Percentiles rank a stretch among this genome's conserved stretches.
Evolutionary conservation across 139 green algal genomes (phyloP).

Genomic region (Pleodorina starrii): DNA sequence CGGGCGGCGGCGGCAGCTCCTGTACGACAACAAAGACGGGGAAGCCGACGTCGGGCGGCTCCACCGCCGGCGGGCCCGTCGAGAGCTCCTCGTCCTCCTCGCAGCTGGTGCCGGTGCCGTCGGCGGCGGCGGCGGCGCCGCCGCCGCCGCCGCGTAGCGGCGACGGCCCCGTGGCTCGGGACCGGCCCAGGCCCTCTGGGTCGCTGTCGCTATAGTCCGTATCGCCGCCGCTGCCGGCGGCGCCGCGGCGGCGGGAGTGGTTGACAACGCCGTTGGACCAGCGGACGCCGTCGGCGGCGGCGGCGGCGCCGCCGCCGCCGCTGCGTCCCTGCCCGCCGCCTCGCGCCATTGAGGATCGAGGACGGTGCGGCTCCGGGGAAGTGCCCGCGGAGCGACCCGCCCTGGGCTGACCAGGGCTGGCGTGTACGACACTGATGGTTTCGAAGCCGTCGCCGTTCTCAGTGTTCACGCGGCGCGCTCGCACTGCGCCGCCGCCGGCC

Average conservation of each 20-base stretch:
- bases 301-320: not conserved
- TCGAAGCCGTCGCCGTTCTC: not conserved
- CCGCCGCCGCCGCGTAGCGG: not conserved
- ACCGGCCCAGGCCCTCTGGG: not conserved
- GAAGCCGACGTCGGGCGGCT: constrained; percentile 14
- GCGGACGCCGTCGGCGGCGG: constrained; percentile 12
- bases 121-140: not conserved
- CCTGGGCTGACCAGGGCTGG: not conserved
- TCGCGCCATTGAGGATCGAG: constrained; percentile 1
- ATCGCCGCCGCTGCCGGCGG: not conserved
- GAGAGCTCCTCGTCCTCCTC: not conserved
- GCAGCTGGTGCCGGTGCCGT: not conserved
- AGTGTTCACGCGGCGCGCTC: not conserved
- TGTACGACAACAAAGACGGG: constrained; percentile 39
- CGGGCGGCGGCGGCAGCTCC: constrained; percentile 6
- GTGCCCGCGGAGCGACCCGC: not conserved
- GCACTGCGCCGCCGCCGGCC: not conserved
- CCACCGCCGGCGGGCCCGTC: not conserved
- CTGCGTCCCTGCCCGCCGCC: not conserved
- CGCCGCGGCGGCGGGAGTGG: not conserved
- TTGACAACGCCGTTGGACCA: constrained; percentile 13
- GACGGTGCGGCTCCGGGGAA: not conserved
- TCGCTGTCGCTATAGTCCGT: not conserved
- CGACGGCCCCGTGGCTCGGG: not conserved
- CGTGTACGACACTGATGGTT: not conserved